Evolutionary conservation across 345 rosid genomes (phyloP).

Genomic region (Citrus unshiu): DNA sequence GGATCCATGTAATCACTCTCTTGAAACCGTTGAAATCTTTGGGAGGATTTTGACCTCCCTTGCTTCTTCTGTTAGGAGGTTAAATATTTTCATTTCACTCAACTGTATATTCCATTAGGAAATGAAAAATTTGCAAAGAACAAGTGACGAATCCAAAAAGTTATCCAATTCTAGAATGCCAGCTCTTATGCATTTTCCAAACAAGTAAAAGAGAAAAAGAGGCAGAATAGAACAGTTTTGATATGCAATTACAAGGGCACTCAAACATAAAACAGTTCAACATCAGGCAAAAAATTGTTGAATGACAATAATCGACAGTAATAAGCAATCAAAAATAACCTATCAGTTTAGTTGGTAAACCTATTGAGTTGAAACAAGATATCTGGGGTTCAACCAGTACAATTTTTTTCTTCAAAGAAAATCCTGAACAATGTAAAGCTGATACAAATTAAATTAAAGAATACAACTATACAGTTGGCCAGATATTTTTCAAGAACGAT

Average conservation of each 20-base stretch:
- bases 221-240: background rate
- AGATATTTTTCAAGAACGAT: too few species aligned
- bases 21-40: constrained; percentile 58
- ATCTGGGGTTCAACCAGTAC: background rate
- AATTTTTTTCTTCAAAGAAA: too few species aligned
- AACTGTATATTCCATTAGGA: background rate
- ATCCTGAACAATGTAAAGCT: too few species aligned
- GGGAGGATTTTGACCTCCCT: constrained; percentile 40
- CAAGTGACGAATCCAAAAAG: background rate
- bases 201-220: background rate
- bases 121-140: background rate
- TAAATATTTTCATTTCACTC: background rate
- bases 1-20: constrained; percentile 94
- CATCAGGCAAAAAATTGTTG: background rate
- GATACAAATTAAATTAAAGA: too few species aligned
- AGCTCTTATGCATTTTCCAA: background rate
- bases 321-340: background rate
- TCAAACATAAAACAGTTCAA: background rate
- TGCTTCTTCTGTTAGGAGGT: constrained; percentile 48
- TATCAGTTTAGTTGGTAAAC: background rate
- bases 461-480: too few species aligned
- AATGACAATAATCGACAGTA: background rate
- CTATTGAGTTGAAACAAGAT: background rate
- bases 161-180: background rate
- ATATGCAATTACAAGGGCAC: background rate